Evolutionary conservation across 2,329 filamentous ascomycete species (phyloP).

Genomic region (Botrytis squamosa): DNA sequence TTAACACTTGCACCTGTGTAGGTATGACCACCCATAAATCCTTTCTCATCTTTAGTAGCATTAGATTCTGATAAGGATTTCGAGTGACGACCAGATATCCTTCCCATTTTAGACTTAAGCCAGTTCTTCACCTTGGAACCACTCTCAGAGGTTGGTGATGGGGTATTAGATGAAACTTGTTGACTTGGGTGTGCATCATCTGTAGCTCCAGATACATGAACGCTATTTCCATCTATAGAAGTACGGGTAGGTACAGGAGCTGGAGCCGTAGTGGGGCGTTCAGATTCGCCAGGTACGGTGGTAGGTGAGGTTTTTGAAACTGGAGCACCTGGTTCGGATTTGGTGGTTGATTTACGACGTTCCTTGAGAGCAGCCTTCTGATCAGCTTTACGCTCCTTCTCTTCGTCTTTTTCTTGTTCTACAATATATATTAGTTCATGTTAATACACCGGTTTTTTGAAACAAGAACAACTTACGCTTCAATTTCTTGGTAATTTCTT

Average conservation of each 20-base stretch:
- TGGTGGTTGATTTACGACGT: slow-evolving; percentile 47
- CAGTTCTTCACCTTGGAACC: slow-evolving; percentile 46
- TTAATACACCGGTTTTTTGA: neutral
- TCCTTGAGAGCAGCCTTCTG: slow-evolving; percentile 53
- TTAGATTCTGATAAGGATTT: slow-evolving; percentile 25
- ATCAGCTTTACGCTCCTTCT: slow-evolving; percentile 53
- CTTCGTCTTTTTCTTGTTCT: slow-evolving; percentile 44
- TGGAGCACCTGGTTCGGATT: slow-evolving; percentile 8
- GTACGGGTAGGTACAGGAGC: slow-evolving; percentile 27
- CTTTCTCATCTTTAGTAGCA: slow-evolving; percentile 33
- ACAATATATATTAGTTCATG: neutral
- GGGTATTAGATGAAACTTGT: slow-evolving; percentile 28
- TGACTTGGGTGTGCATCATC: slow-evolving; percentile 28
- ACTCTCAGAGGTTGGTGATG: slow-evolving; percentile 25
- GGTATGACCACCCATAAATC: slow-evolving; percentile 53
- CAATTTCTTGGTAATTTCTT: slow-evolving; percentile 52
- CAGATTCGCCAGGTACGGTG: neutral
- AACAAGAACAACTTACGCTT: slow-evolving; percentile 53
- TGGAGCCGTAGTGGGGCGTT: slow-evolving; percentile 21
- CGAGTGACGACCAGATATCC: slow-evolving; percentile 38
- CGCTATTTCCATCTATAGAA: slow-evolving; percentile 33
- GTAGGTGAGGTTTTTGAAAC: neutral
- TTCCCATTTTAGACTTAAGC: slow-evolving; percentile 53
- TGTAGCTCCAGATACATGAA: slow-evolving; percentile 31
- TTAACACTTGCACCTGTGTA: slow-evolving; percentile 47